Conservation (phyloP, 2,329 filamentous ascomycete species). For the Xylariaceae sp. region DNA sequence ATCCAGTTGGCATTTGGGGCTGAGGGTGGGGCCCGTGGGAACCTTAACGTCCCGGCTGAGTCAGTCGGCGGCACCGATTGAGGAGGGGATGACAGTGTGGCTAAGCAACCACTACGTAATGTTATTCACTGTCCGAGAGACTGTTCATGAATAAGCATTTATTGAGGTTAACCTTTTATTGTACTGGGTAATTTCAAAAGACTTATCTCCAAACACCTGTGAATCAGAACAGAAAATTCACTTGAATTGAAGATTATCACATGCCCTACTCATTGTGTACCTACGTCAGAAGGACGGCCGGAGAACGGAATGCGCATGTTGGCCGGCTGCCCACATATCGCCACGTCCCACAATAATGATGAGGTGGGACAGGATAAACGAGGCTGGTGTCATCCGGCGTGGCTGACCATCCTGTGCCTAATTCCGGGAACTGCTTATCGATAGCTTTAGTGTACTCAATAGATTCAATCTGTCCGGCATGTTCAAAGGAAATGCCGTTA, state of each 20-base stretch:
- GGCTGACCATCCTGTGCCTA: no score
- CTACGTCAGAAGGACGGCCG: no score
- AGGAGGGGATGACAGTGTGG: constrained; percentile 9
- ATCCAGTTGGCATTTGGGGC: constrained; percentile 26
- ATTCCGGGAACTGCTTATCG: background rate
- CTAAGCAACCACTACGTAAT: constrained; percentile 1
- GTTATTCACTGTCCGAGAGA: background rate
- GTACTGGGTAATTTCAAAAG: no score
- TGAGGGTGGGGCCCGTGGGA: constrained; percentile 23
- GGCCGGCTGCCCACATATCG: no score
- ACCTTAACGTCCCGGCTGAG: constrained; percentile 24
- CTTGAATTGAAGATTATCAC: no score
- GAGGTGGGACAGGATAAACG: no score
- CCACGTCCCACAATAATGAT: no score
- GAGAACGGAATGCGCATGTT: no score
- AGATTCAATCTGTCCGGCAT: background rate
- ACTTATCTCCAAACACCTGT: no score
- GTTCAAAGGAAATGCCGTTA: background rate
- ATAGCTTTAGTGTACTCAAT: background rate
- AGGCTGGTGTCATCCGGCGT: no score
- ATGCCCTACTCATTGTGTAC: no score
- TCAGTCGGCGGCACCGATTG: constrained; percentile 29
- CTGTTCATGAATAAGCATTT: background rate
- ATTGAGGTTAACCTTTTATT: background rate
- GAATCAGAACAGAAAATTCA: no score